phyloP scores from a whole-genome alignment of 441 rosid genomes.

The Erodium moschatum region DNA sequence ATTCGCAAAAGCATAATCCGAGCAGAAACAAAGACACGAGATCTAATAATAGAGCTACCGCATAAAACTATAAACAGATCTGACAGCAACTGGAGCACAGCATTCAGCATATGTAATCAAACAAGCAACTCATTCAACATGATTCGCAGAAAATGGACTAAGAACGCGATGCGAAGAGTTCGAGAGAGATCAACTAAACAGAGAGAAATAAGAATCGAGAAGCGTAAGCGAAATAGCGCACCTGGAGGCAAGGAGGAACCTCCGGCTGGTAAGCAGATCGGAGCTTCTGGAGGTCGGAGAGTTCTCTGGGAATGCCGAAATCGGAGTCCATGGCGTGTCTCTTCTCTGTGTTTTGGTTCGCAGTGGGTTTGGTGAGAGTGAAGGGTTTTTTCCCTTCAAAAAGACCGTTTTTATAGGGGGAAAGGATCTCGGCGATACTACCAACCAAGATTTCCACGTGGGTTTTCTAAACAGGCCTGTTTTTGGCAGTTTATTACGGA shows the following conservation, averaged over 20 bases:
- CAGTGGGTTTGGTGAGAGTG: not conserved
- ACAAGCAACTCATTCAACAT: not conserved
- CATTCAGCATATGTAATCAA: not conserved
- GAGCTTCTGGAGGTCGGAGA: conserved; percentile 75
- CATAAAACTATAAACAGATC: conserved; percentile 19
- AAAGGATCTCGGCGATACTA: conserved; percentile 22
- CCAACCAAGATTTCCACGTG: conserved; percentile 19
- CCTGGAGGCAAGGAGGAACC: conserved; percentile 98
- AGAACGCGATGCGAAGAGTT: not conserved
- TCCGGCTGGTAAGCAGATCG: conserved; percentile 76
- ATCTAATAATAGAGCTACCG: conserved; percentile 12
- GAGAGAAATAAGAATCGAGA: not conserved
- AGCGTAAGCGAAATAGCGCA: conserved; percentile 14
- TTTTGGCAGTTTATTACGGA: not conserved
- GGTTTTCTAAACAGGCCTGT: not conserved
- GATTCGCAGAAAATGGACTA: not conserved
- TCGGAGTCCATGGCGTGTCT: conserved; percentile 66
- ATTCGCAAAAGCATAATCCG: not conserved
- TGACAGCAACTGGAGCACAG: conserved; percentile 7
- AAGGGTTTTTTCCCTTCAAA: not conserved
- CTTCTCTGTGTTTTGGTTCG: conserved; percentile 7
- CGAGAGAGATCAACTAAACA: not conserved
- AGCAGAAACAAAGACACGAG: conserved; percentile 9
- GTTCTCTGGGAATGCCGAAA: conserved; percentile 88
- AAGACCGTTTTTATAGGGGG: conserved; percentile 19